Percentiles rank a stretch among this genome's conserved stretches.
Conservation (phyloP, 23 red algal genomes). For the Gracilaria gracilis region DNA sequence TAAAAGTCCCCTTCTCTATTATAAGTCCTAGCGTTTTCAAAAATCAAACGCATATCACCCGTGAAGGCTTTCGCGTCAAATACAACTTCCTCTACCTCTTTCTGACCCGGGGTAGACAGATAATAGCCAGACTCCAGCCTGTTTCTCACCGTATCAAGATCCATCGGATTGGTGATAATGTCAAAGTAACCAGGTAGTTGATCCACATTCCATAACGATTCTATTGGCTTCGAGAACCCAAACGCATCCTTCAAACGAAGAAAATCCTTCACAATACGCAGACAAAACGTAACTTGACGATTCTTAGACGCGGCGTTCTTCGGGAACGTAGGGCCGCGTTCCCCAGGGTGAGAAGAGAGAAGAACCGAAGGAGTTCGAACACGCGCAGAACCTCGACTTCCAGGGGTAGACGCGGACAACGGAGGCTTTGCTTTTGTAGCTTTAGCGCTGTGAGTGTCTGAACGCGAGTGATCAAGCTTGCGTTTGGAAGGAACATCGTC, state of each 20-base stretch:
- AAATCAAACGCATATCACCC: slow-evolving; percentile 88
- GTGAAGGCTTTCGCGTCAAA: slow-evolving; percentile 79
- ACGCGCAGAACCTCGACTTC: slow-evolving; percentile 46
- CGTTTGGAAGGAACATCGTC: slow-evolving; percentile 5
- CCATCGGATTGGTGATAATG: slow-evolving; percentile 91
- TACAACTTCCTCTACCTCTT: slow-evolving; percentile 46
- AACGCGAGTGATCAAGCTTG: neutral
- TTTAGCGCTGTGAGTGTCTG: slow-evolving; percentile 28
- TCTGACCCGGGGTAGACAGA: slow-evolving; percentile 6
- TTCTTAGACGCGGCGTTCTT: slow-evolving; percentile 43
- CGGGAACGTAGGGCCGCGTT: slow-evolving; percentile 19
- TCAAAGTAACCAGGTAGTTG: slow-evolving; percentile 95
- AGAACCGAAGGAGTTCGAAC: slow-evolving; percentile 70
- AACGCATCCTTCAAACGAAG: slow-evolving; percentile 75
- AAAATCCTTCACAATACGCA: slow-evolving; percentile 77
- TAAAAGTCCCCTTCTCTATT: slow-evolving; percentile 80
- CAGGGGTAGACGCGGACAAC: neutral
- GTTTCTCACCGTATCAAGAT: slow-evolving; percentile 87
- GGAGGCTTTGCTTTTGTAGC: slow-evolving; percentile 16
- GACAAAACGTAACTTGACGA: slow-evolving; percentile 64
- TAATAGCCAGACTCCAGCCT: slow-evolving; percentile 84
- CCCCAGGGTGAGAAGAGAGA: slow-evolving; percentile 68
- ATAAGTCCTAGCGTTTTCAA: slow-evolving; percentile 92
- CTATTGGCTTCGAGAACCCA: slow-evolving; percentile 89
- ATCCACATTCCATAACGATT: slow-evolving; percentile 84